A percentile compares a stretch with the other conserved stretches of the same genome.
These are phyloP conservation scores for Pseudonectria buxi DNA, from an alignment of 2,329 filamentous ascomycete species.

Conservation along the genomic window DNA sequence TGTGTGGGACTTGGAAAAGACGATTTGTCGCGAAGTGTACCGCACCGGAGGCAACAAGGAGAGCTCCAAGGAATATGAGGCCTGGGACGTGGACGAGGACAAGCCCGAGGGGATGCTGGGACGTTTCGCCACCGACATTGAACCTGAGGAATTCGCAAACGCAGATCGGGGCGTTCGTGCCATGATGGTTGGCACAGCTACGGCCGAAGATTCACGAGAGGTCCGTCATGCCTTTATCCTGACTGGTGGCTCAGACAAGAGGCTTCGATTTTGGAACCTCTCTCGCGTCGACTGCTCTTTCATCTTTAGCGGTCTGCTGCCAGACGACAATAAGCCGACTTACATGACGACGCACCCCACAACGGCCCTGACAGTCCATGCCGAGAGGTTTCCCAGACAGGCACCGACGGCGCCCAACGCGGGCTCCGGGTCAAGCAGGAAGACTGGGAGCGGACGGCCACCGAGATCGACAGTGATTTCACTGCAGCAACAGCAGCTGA, in stretches of 20 bases:
- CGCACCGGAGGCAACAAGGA: slow-evolving; percentile 60
- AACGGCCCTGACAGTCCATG: slow-evolving; percentile 57
- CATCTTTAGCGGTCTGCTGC: slow-evolving; percentile 71
- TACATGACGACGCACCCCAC: slow-evolving; percentile 61
- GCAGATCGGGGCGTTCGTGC: slow-evolving; percentile 65
- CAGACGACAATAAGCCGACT: slow-evolving; percentile 64
- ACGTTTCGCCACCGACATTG: slow-evolving; percentile 71
- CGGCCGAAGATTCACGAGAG: slow-evolving; percentile 62
- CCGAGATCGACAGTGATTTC: slow-evolving; percentile 79
- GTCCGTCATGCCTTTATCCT: slow-evolving; percentile 76
- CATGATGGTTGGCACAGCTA: slow-evolving; percentile 66
- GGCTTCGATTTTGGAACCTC: slow-evolving; percentile 90
- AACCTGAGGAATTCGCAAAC: slow-evolving; percentile 48
- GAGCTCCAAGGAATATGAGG: slow-evolving; percentile 61
- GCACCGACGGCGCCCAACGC: slow-evolving; percentile 25
- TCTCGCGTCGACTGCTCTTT: slow-evolving; percentile 68
- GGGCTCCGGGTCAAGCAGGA: slow-evolving; percentile 24
- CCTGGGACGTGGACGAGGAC: slow-evolving; percentile 88
- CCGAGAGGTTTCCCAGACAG: slow-evolving; percentile 50
- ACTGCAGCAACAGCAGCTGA: slow-evolving; percentile 75
- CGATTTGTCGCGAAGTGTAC: slow-evolving; percentile 82
- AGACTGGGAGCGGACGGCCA: slow-evolving; percentile 36
- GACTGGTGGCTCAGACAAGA: slow-evolving; percentile 82
- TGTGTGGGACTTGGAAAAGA: slow-evolving; percentile 92
- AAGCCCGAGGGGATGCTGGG: slow-evolving; percentile 78